These are phyloP conservation scores for Hymenoscyphus fructigenus DNA, from an alignment of 2,329 filamentous ascomycete species.

Conservation along the genomic window DNA sequence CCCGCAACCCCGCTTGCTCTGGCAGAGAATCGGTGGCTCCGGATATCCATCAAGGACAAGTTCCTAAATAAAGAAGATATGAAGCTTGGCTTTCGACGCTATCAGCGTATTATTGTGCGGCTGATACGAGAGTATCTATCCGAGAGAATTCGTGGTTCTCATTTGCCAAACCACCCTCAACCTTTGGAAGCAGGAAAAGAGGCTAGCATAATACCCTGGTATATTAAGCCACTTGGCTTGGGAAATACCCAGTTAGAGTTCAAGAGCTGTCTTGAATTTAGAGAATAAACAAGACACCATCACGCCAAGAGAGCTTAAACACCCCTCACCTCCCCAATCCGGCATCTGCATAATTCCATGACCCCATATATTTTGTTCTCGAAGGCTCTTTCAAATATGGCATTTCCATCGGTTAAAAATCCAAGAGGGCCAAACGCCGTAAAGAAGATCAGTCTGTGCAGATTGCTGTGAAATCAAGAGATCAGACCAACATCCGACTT, in stretches of 20 bases:
- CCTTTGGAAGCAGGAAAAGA: background rate
- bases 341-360: background rate
- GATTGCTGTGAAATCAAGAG: background rate
- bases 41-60: background rate
- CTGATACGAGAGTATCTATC: background rate
- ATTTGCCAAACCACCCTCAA: background rate
- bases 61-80: conserved; percentile 1
- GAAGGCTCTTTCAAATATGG: background rate
- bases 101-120: background rate
- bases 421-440: background rate
- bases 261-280: background rate
- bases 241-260: background rate
- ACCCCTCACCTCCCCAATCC: background rate
- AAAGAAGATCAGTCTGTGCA: background rate
- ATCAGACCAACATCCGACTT: background rate
- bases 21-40: background rate
- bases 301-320: background rate
- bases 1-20: background rate
- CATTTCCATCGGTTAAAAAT: background rate
- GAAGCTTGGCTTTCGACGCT: background rate
- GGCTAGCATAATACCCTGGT: background rate
- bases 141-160: background rate
- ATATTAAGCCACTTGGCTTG: background rate
- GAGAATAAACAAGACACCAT: background rate
- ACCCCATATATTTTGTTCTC: background rate